Evolutionary conservation across 192 early-diverging fungal species (phyloP).

Genomic region (Allomyces macrogynus): DNA sequence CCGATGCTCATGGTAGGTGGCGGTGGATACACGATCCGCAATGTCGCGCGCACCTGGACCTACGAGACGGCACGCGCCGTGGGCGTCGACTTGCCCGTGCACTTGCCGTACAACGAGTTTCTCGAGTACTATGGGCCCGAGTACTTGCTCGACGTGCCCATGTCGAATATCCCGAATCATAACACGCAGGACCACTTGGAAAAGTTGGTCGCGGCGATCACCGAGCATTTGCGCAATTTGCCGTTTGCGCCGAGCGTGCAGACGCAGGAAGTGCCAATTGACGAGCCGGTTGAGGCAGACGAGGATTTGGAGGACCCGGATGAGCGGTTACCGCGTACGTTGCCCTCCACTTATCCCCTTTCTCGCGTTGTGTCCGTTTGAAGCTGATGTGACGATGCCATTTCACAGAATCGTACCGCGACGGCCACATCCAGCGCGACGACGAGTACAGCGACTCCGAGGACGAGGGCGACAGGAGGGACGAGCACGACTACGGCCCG

Average conservation of each 20-base stretch:
- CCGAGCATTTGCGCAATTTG: constrained; percentile 39
- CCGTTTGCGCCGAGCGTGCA: constrained; percentile 32
- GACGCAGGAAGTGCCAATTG: neutral
- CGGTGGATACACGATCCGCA: constrained; percentile 93
- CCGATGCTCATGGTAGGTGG: constrained; percentile 87
- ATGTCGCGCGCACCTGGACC: constrained; percentile 83
- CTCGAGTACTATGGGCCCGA: constrained; percentile 80
- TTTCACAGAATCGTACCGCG: too few relatives aligned
- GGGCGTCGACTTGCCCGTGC: constrained; percentile 32
- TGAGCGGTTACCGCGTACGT: too few relatives aligned
- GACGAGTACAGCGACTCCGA: too few relatives aligned
- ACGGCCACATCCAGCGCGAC: too few relatives aligned
- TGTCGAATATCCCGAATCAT: constrained; percentile 65
- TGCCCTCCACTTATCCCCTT: too few relatives aligned
- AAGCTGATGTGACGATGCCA: too few relatives aligned
- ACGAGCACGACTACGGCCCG: too few relatives aligned
- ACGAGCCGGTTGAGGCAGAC: neutral
- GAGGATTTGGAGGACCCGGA: too few relatives aligned
- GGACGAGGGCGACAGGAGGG: too few relatives aligned
- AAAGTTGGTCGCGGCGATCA: constrained; percentile 31
- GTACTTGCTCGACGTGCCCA: constrained; percentile 58
- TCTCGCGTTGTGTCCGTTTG: too few relatives aligned
- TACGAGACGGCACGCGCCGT: constrained; percentile 80
- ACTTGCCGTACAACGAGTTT: constrained; percentile 65
- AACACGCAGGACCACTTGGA: constrained; percentile 72